phyloP scores from a whole-genome alignment of 345 rosid genomes.

The Salix brachista region DNA sequence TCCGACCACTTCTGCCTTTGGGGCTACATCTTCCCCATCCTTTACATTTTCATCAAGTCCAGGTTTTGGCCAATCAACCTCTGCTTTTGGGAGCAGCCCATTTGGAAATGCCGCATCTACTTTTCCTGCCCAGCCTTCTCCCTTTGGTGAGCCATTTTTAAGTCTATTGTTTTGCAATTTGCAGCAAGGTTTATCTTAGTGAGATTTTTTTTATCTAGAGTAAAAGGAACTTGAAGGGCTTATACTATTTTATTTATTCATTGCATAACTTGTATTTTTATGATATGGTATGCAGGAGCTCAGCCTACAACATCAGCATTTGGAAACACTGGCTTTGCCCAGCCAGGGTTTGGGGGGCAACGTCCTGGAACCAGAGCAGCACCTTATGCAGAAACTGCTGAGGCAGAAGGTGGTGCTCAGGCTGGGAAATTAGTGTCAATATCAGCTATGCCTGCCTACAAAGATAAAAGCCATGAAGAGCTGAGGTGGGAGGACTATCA shows the following conservation, averaged over 20 bases:
- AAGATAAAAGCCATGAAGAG: constrained; percentile 81
- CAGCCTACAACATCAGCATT: constrained; percentile 66
- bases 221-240: neutral
- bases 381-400: constrained; percentile 59
- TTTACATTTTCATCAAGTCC: constrained; percentile 59
- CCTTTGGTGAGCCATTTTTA: constrained; percentile 50
- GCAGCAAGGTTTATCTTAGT: neutral
- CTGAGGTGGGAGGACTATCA: constrained; percentile 96
- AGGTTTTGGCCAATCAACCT: constrained; percentile 67
- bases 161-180: neutral
- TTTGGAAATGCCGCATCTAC: constrained; percentile 57
- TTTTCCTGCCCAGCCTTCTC: constrained; percentile 67
- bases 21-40: constrained; percentile 23
- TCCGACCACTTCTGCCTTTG: constrained; percentile 26
- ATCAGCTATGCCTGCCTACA: constrained; percentile 76
- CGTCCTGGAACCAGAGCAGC: constrained; percentile 80
- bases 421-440: constrained; percentile 80
- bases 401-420: constrained; percentile 53
- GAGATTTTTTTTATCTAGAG: neutral
- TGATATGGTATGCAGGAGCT: constrained; percentile 40
- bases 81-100: constrained; percentile 72
- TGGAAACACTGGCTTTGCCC: constrained; percentile 63
- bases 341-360: constrained; percentile 64
- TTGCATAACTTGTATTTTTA: neutral
- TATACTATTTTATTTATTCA: neutral